These are phyloP conservation scores for Hansenula anomala DNA, from an alignment of 1,139 yeast species.

Conservation along the genomic window DNA sequence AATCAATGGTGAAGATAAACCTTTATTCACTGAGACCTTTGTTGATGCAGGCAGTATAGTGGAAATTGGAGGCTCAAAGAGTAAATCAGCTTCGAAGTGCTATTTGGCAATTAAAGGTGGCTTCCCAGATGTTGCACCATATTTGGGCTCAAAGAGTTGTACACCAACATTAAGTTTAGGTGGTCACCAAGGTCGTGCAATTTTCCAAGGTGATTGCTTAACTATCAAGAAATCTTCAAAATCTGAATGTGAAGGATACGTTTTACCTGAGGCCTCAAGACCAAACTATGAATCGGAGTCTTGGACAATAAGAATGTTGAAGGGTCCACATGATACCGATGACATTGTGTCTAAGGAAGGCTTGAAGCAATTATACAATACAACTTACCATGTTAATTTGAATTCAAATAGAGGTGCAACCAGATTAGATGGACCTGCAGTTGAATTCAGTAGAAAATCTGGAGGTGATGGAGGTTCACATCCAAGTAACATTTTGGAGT, in stretches of 20 bases:
- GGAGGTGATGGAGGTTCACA: constrained; percentile 37
- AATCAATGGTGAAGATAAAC: constrained; percentile 23
- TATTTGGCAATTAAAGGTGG: constrained; percentile 34
- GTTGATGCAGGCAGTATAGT: constrained; percentile 26
- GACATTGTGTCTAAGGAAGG: constrained; percentile 30
- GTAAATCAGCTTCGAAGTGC: constrained; percentile 24
- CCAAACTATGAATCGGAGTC: constrained; percentile 19
- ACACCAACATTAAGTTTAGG: constrained; percentile 31
- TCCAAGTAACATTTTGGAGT: constrained; percentile 33
- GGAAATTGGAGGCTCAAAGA: constrained; percentile 27
- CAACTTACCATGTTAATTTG: constrained; percentile 27
- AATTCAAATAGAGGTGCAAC: constrained; percentile 35
- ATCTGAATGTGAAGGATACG: constrained; percentile 12
- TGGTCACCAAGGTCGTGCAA: constrained; percentile 34
- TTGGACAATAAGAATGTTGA: constrained; percentile 27
- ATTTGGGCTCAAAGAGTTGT: constrained; percentile 32
- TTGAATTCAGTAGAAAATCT: constrained; percentile 25
- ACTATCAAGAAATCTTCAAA: constrained; percentile 10
- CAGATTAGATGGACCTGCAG: constrained; percentile 31
- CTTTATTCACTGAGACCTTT: constrained; percentile 27
- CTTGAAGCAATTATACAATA: constrained; percentile 23
- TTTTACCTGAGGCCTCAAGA: constrained; percentile 20
- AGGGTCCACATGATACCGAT: constrained; percentile 35
- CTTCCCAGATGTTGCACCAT: constrained; percentile 30
- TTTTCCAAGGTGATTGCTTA: constrained; percentile 32